Evolutionary conservation across 2,329 filamentous ascomycete species (phyloP), one percentile per base, ranked within the genome.

Genomic region (Zymoseptoria tritici): DNA sequence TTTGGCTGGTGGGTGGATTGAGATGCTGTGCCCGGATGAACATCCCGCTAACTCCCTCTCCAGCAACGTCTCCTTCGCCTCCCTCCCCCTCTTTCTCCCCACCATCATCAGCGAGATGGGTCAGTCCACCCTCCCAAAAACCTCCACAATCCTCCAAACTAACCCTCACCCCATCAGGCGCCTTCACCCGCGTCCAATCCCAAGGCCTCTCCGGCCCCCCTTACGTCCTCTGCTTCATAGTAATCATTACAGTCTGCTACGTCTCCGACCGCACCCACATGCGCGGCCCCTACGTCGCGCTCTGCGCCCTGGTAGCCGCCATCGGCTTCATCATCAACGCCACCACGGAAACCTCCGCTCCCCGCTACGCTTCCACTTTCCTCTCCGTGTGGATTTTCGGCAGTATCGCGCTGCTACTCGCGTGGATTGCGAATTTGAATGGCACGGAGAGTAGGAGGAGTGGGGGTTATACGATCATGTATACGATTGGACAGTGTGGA

Each of bases 91-190:
- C 57, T 69, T 78, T 60, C 69, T 71, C 5, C 73, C 77, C 57
- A 88, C 91, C 84, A 87, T 88, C 9, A 90, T 86, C 73, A 82
- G 80, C 0, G 76, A 61, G 78, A 85, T 60, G 85, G 88, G 0
- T n/a, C n/a, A n/a, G n/a, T n/a, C n/a, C n/a, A n/a, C n/a, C n/a
- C n/a, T n/a, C n/a, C n/a, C n/a, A n/a, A n/a, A n/a, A n/a, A n/a
- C n/a, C n/a, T n/a, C n/a, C n/a, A n/a, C n/a, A n/a, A n/a, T n/a
- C n/a, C n/a, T n/a, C n/a, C n/a, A n/a, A n/a, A n/a, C n/a, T n/a
- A 16, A 52, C n/a, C 11, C 9, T 6, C 20, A 21, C 3, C 21
- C 19, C 13, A 11, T 4, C 11, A 53, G 52, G 52, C 29, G 20
- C 57, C n/a, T 75, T 75, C 68, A 67, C 64, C 9, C 58, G 61